phyloP scores from a whole-genome alignment of 352 stramenopile species.

The Phytophthora brassicae region DNA sequence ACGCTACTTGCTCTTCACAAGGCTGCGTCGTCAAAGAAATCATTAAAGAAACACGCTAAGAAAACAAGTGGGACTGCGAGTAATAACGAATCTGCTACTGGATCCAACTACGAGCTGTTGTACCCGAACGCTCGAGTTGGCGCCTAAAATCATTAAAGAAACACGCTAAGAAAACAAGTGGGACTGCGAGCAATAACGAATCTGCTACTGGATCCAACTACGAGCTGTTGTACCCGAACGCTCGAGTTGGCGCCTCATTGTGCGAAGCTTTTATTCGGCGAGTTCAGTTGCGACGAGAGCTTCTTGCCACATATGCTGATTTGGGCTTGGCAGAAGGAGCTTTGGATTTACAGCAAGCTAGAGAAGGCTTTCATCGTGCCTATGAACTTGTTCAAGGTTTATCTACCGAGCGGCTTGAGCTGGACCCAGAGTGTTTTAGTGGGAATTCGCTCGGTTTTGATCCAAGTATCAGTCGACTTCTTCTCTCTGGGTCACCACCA shows the following conservation, averaged over 20 bases:
- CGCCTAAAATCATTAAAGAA: no score
- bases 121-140: slow-evolving; percentile 56
- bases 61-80: slow-evolving; percentile 14
- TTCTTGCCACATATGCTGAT: slow-evolving; percentile 46
- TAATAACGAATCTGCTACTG: slow-evolving; percentile 4
- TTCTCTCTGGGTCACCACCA: slow-evolving; percentile 68
- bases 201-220: slow-evolving; percentile 12
- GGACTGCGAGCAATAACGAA: slow-evolving; percentile 8
- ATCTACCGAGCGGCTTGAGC: slow-evolving; percentile 60
- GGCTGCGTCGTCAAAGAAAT: slow-evolving; percentile 47
- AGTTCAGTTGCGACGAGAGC: slow-evolving; percentile 50
- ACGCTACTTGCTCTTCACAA: slow-evolving; percentile 46
- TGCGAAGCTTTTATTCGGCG: slow-evolving; percentile 68
- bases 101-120: slow-evolving; percentile 38
- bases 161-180: slow-evolving; percentile 39
- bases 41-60: slow-evolving; percentile 62
- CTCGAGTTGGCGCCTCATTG: slow-evolving; percentile 48
- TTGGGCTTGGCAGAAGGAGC: slow-evolving; percentile 49
- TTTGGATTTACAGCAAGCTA: slow-evolving; percentile 44
- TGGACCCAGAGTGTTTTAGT: slow-evolving; percentile 65
- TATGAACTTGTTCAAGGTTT: slow-evolving; percentile 48
- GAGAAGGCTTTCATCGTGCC: slow-evolving; percentile 42
- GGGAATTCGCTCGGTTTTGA: slow-evolving; percentile 79
- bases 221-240: slow-evolving; percentile 53
- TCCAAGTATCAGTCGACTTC: slow-evolving; percentile 65